Evolutionary conservation across 768 basidiomycete genomes (phyloP), one percentile per base, ranked within the genome.

Genomic region (Fomitopsis serialis): DNA sequence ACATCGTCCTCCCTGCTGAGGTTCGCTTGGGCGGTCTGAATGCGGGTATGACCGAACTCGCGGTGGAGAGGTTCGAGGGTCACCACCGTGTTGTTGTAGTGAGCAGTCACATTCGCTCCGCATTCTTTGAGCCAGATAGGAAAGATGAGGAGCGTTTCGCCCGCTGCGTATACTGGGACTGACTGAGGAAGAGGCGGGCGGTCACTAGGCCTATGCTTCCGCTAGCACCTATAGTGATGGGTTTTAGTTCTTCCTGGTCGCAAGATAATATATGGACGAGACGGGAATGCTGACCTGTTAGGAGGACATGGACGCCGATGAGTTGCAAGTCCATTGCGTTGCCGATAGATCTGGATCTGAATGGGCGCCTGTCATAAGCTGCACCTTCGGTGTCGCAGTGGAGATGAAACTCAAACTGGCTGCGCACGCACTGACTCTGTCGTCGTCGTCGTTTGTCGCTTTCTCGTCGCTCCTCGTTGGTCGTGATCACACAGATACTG

Each of bases 131-230:
- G 43, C 21, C n/a, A 25, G 11, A n/a, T 54, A 25, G 36, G 13
- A 32, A 32, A 11, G 29, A 32, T n/a, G n/a, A 42, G 46, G 37
- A 27, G 12, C 3, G 36, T 37, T 44, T 13, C 22, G 17, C 40
- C 34, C 22, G 48, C n/a, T n/a, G n/a, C n/a, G n/a, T n/a, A n/a
- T n/a, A n/a, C n/a, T 42, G 19, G 40, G 25, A 69, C 72, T 63
- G 54, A 82, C 85, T 72, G 29, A 83, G 73, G 62, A 82, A 89
- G 0, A 78, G 62, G 12, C 72, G 72, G 15, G 74, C 73, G 3
- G 82, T 85, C 59, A 79, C 82, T 0, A 87, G 71, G 9, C 88
- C 88, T 34, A 91, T 89, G 0, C 85, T 87, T 3, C 87, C 87
- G 58, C 82, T 87, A 2, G 87, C 86, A 46, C 88, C 88, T 83